Percentiles rank a stretch among this genome's conserved stretches.
Evolutionary conservation across 73 alveolate species (phyloP).

Genomic region (Effrenium voratum): DNA sequence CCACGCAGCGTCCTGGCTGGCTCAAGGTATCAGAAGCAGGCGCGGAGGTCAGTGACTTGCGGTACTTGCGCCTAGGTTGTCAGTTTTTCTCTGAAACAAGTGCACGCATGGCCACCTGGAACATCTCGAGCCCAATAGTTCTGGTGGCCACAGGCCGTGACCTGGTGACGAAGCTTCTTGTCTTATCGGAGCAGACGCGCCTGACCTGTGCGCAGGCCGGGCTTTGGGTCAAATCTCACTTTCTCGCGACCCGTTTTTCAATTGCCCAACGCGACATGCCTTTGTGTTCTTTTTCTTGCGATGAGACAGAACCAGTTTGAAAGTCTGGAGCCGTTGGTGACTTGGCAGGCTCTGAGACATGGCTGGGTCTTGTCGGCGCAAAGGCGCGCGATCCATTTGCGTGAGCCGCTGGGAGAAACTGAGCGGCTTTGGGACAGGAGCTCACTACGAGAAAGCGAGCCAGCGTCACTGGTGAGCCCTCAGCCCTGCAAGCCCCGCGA

Average conservation of each 20-base stretch:
- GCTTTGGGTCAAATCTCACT: not conserved
- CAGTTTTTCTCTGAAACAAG: too few species aligned
- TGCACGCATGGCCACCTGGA: too few species aligned
- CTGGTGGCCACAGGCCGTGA: constrained; percentile 36
- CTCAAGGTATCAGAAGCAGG: constrained; percentile 53
- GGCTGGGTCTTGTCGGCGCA: constrained; percentile 41
- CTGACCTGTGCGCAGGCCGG: constrained; percentile 37
- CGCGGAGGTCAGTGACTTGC: not conserved
- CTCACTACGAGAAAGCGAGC: not conserved
- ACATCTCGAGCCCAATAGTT: too few species aligned
- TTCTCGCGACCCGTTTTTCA: too few species aligned
- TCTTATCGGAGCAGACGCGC: constrained; percentile 40
- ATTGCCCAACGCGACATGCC: too few species aligned
- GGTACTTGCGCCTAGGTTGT: too few species aligned
- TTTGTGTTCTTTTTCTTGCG: too few species aligned
- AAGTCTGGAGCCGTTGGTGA: not conserved
- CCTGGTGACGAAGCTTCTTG: constrained; percentile 58
- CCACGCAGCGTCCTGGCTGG: constrained; percentile 84
- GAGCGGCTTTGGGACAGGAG: not conserved
- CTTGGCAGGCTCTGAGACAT: constrained; percentile 53
- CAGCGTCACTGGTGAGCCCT: not conserved
- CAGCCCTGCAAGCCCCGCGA: not conserved
- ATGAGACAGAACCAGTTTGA: not conserved
- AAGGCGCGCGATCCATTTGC: not conserved
- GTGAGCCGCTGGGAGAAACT: not conserved